phyloP scores from a whole-genome alignment of 352 stramenopile genomes.

The Globisporangium emineosum region DNA sequence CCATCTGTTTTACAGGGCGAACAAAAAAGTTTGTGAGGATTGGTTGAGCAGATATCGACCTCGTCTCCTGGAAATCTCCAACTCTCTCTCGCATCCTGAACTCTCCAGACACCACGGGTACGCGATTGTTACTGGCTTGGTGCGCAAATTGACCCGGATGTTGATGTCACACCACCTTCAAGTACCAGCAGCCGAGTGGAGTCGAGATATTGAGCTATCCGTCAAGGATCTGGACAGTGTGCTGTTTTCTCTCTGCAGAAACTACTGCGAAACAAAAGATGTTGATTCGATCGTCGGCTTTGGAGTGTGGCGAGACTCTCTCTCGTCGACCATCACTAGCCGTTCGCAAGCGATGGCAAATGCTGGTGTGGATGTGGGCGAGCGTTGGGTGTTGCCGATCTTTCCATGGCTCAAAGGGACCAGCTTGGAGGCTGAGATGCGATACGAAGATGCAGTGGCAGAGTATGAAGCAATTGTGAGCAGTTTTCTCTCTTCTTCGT shows the following conservation, averaged over 20 bases:
- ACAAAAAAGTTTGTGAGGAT: constrained; percentile 66
- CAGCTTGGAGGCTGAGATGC: constrained; percentile 47
- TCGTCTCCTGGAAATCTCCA: constrained; percentile 44
- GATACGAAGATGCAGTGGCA: constrained; percentile 59
- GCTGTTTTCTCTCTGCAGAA: constrained; percentile 41
- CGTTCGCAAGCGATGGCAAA: constrained; percentile 17
- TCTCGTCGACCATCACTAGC: constrained; percentile 28
- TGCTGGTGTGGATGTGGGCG: constrained; percentile 13
- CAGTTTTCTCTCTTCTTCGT: background rate
- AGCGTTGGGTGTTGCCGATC: constrained; percentile 20
- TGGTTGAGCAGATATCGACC: constrained; percentile 66
- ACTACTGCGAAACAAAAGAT: constrained; percentile 50
- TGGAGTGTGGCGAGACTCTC: constrained; percentile 32
- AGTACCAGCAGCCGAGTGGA: constrained; percentile 16
- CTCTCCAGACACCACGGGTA: constrained; percentile 44
- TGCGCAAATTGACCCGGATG: constrained; percentile 34
- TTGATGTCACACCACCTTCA: constrained; percentile 22
- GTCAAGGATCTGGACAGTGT: constrained; percentile 44
- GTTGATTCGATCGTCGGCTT: constrained; percentile 48
- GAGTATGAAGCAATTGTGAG: constrained; percentile 42
- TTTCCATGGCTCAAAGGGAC: constrained; percentile 43
- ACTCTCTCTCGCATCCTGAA: constrained; percentile 21
- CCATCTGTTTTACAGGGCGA: constrained; percentile 55
- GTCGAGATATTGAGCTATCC: constrained; percentile 27
- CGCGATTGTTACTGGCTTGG: constrained; percentile 31